These are phyloP conservation scores for Buxus sempervirens DNA, from an alignment of 164 flowering plant species.

Conservation along the genomic window DNA sequence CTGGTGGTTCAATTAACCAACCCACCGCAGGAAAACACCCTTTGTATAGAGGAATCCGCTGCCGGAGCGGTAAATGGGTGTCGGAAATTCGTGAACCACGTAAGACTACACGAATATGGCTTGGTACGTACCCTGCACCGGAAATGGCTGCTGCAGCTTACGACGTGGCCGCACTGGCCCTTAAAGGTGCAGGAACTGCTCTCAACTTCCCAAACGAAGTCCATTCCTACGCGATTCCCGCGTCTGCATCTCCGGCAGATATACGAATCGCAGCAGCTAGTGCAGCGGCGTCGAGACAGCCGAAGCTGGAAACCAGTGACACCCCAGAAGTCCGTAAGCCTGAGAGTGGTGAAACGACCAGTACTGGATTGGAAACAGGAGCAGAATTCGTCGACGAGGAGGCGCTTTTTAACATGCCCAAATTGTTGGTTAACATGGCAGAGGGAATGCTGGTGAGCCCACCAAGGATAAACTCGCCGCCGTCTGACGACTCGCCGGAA, in stretches of 20 bases:
- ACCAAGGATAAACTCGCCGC: constrained; percentile 38
- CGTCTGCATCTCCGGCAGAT: constrained; percentile 44
- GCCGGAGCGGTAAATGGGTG: constrained; percentile 82
- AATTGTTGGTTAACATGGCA: constrained; percentile 51
- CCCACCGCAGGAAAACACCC: constrained; percentile 35
- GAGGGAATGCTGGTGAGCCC: constrained; percentile 64
- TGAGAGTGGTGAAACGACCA: constrained; percentile 1
- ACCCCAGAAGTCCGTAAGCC: background rate
- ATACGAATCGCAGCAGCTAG: constrained; percentile 59
- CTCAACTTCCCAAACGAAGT: constrained; percentile 57
- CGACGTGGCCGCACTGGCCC: constrained; percentile 74
- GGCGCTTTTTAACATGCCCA: constrained; percentile 55
- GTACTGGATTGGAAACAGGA: background rate
- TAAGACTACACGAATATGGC: constrained; percentile 77
- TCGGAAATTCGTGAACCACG: constrained; percentile 87
- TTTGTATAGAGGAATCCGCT: constrained; percentile 51
- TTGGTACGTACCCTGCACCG: constrained; percentile 71
- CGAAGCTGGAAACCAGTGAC: constrained; percentile 3
- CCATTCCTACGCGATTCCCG: constrained; percentile 36
- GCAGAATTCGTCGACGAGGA: constrained; percentile 46
- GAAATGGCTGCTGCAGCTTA: constrained; percentile 94
- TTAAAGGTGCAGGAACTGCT: constrained; percentile 49
- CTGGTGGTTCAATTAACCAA: constrained; percentile 3
- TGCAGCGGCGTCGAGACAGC: constrained; percentile 39
- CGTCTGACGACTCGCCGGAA: constrained; percentile 26